phyloP scores from a whole-genome alignment of 495 filamentous ascomycete genomes.

The Neurospora discreta region DNA sequence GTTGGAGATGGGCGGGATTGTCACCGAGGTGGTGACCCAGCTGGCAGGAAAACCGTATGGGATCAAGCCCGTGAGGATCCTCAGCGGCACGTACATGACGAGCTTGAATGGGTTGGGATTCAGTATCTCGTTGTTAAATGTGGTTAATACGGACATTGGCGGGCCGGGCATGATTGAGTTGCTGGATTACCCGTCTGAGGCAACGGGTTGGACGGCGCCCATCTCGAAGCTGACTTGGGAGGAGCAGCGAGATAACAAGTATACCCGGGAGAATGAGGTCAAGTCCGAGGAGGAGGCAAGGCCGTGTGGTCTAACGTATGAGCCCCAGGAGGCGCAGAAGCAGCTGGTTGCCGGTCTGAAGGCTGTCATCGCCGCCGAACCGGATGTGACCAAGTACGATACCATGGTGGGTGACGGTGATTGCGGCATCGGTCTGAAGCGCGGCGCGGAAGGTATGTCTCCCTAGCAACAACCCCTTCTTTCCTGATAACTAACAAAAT shows the following conservation, averaged over 20 bases:
- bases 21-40: constrained; percentile 75
- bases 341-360: constrained; percentile 58
- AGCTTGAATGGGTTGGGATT: constrained; percentile 90
- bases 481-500: constrained; percentile 3
- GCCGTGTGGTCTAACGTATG: constrained; percentile 58
- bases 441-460: constrained; percentile 68
- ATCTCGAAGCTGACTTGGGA: constrained; percentile 53
- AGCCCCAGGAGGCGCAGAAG: constrained; percentile 38
- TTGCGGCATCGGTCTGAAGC: constrained; percentile 81
- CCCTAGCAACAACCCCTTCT: not conserved
- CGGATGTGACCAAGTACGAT: constrained; percentile 79
- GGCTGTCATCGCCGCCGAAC: constrained; percentile 63
- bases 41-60: constrained; percentile 49
- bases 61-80: constrained; percentile 59
- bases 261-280: constrained; percentile 28
- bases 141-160: constrained; percentile 70
- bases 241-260: constrained; percentile 28
- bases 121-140: constrained; percentile 73
- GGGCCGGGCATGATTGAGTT: constrained; percentile 74
- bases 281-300: constrained; percentile 36
- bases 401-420: constrained; percentile 93
- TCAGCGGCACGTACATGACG: constrained; percentile 66
- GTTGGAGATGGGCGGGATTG: constrained; percentile 81
- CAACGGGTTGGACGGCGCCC: constrained; percentile 72
- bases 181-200: constrained; percentile 76